Conservation (phyloP, 1,284 basidiomycete genomes). For the Boletus smithii region DNA sequence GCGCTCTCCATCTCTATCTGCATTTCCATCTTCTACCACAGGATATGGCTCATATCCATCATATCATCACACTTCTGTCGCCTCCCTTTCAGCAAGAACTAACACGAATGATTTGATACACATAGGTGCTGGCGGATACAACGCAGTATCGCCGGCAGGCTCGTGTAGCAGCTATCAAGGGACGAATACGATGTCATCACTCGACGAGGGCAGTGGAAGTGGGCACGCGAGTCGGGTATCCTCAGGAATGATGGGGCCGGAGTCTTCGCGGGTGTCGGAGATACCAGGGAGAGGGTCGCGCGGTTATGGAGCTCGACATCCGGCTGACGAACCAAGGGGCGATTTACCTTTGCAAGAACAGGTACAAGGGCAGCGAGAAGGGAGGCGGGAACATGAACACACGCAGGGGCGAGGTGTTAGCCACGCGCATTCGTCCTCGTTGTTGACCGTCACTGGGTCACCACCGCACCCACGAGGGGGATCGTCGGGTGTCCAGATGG, state of each 20-base stretch:
- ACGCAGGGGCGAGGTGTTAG: background rate
- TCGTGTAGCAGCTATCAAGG: constrained; percentile 23
- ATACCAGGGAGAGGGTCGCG: background rate
- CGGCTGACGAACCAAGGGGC: background rate
- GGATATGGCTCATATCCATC: background rate
- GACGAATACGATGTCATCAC: constrained; percentile 19
- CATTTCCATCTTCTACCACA: background rate
- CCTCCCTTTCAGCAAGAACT: constrained; percentile 9
- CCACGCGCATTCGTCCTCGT: constrained; percentile 25
- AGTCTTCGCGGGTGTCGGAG: constrained; percentile 14
- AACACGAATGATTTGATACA: constrained; percentile 1
- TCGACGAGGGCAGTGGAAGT: constrained; percentile 15
- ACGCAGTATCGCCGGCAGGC: constrained; percentile 21
- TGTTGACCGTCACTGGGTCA: constrained; percentile 29
- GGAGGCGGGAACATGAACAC: background rate
- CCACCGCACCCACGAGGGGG: constrained; percentile 12
- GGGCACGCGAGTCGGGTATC: constrained; percentile 19
- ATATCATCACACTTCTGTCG: background rate
- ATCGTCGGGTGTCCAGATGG: background rate
- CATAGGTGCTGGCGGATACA: constrained; percentile 17
- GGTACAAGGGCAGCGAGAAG: background rate
- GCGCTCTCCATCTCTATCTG: background rate
- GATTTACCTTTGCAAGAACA: background rate
- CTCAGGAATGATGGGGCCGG: constrained; percentile 15
- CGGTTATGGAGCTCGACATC: background rate